These are phyloP conservation scores for Pleurotus eryngii DNA, from an alignment of 768 basidiomycete genomes.

Conservation along the genomic window DNA sequence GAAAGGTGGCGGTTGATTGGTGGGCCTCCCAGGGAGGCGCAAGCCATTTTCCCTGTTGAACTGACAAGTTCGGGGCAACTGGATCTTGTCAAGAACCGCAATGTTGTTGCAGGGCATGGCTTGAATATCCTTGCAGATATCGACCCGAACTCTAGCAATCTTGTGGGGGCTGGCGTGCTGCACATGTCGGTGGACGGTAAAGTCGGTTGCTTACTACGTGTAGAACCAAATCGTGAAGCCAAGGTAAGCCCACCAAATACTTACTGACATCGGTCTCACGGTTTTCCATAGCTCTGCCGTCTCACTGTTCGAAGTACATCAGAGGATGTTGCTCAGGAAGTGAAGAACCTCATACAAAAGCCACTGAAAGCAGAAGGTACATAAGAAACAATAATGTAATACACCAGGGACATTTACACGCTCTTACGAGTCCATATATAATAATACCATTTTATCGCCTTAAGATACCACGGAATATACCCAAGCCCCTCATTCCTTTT, in stretches of 20 bases:
- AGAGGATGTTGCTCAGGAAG: slow-evolving; percentile 77
- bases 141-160: slow-evolving; percentile 92
- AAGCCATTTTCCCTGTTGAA: slow-evolving; percentile 78
- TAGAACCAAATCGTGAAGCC: slow-evolving; percentile 95
- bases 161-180: slow-evolving; percentile 94
- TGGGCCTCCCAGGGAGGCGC: slow-evolving; percentile 90
- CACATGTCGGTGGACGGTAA: slow-evolving; percentile 92
- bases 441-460: slow-evolving; percentile 5
- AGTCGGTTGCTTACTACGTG: slow-evolving; percentile 87
- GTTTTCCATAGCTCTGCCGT: slow-evolving; percentile 73
- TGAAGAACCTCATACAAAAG: slow-evolving; percentile 54
- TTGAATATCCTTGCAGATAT: slow-evolving; percentile 78
- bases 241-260: slow-evolving; percentile 55
- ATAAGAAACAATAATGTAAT: background rate
- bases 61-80: slow-evolving; percentile 68
- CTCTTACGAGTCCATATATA: slow-evolving; percentile 1
- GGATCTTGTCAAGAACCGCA: slow-evolving; percentile 68
- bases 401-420: background rate
- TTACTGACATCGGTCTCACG: background rate
- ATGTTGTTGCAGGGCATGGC: slow-evolving; percentile 74
- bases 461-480: slow-evolving; percentile 37
- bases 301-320: slow-evolving; percentile 94
- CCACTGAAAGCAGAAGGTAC: slow-evolving; percentile 30
- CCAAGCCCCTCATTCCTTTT: slow-evolving; percentile 34
- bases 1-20: slow-evolving; percentile 98